Evolutionary conservation across 768 basidiomycete genomes (phyloP), one percentile per base, ranked within the genome.

Genomic region (Austroboletus eburneus): DNA sequence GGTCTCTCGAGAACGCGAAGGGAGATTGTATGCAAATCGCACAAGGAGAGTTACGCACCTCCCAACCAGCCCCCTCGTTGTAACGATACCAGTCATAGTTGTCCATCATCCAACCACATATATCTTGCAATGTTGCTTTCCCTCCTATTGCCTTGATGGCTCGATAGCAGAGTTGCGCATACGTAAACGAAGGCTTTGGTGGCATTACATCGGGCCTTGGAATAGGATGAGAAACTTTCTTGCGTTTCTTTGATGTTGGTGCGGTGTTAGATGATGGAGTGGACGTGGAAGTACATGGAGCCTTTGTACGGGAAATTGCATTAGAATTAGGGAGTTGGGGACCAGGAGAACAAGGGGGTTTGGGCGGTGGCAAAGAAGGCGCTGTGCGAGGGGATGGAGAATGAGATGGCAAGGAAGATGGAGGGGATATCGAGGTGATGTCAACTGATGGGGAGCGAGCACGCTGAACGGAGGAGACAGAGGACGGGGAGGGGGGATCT

Each of bases 1-100:
- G 27, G 12, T 14, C n/a, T 5, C 9, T 27, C 35, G 3, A 40
- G 32, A 41, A 17, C 13, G 21, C 5, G 22, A 25, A 45, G 14
- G 46, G 17, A 25, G 6, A 27, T 27, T 27, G 25, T 27, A 10
- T 10, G 29, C 33, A 25, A 34, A 36, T 33, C 17, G 29, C 23
- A 48, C 8, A 42, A 30, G 39, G 41, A 45, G 22, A 18, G 9
- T 20, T 39, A 72, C 81, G 59, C 52, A 91, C 91, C 86, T 91
- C 91, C 93, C 94, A 97, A 36, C 90, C 87, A 35, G 72, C 70
- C 41, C 84, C 83, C 61, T 88, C 85, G 47, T 87, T 85, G 59
- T 84, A 85, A 43, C 81, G 79, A 70, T 95, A 98, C 78, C 91
- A 95, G 55, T 94, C 92, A 66, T 85, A 87, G 50, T 80, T 85